These are phyloP conservation scores for Trichomonas vaginalis DNA, from an alignment of 208 protist genomes.

Conservation along the genomic window DNA sequence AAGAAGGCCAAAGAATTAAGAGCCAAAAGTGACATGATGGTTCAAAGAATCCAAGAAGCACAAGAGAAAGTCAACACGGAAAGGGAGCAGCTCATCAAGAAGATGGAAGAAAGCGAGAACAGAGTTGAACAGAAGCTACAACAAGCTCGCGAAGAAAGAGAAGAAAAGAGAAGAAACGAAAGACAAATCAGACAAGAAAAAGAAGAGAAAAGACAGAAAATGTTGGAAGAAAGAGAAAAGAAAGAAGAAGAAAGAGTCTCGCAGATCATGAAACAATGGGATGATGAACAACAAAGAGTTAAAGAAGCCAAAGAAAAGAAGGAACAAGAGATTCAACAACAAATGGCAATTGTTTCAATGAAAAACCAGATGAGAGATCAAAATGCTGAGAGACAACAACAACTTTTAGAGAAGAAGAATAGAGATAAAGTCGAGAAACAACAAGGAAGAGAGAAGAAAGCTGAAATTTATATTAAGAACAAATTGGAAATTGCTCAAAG, in stretches of 20 bases:
- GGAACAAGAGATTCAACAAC: not conserved
- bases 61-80: not conserved
- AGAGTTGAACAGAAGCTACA: not conserved
- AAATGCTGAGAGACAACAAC: not conserved
- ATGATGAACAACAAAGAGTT: not conserved
- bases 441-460: not conserved
- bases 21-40: not conserved
- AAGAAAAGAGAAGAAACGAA: not conserved
- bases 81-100: not conserved
- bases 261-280: not conserved
- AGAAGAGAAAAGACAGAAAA: not conserved
- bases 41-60: not conserved
- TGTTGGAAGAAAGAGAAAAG: not conserved
- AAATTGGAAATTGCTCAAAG: not conserved
- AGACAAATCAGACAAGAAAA: not conserved
- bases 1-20: not conserved
- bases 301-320: not conserved
- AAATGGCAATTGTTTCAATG: not conserved
- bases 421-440: not conserved
- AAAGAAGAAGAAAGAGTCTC: not conserved
- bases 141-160: not conserved
- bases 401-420: not conserved
- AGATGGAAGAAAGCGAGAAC: not conserved
- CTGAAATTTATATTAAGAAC: not conserved
- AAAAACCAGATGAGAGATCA: not conserved